Conservation (phyloP, 768 basidiomycete genomes). For the Russula olivacea region DNA sequence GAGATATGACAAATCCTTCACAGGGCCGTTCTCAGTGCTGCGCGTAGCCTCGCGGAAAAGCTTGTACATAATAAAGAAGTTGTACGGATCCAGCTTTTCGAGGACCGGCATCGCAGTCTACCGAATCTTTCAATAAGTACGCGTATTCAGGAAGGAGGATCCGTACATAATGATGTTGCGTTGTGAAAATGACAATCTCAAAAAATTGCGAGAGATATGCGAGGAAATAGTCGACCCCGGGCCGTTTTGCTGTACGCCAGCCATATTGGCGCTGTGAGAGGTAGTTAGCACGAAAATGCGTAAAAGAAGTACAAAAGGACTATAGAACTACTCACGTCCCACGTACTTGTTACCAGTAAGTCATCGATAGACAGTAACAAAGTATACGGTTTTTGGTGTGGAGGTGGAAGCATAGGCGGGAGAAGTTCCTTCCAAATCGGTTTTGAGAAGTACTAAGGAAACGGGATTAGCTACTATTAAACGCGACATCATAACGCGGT, state of each 20-base stretch:
- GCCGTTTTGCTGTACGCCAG: conserved; percentile 96
- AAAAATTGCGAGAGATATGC: conserved; percentile 97
- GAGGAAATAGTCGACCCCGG: conserved; percentile 97
- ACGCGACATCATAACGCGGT: conserved; percentile 16
- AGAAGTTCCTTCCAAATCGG: conserved; percentile 90
- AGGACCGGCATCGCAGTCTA: conserved; percentile 85
- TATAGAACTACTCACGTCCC: conserved; percentile 76
- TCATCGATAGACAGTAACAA: conserved; percentile 89
- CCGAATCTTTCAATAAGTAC: background rate
- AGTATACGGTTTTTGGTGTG: conserved; percentile 87
- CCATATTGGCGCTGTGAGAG: conserved; percentile 72
- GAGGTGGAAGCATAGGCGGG: conserved; percentile 76
- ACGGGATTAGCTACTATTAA: background rate
- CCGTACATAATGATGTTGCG: conserved; percentile 80
- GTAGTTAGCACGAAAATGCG: background rate
- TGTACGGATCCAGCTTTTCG: conserved; percentile 92
- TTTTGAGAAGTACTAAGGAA: conserved; percentile 77
- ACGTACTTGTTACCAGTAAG: conserved; percentile 82
- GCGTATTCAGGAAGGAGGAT: conserved; percentile 7
- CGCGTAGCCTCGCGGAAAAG: conserved; percentile 93
- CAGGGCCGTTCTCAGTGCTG: conserved; percentile 70
- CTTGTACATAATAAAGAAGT: conserved; percentile 80
- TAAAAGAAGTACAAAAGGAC: background rate
- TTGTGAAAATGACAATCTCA: conserved; percentile 94
- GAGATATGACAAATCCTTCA: conserved; percentile 94